Evolutionary conservation across 805 yeast species (phyloP), one percentile per base, ranked within the genome.

Genomic region (Cyberlindnera misumaiensis): DNA sequence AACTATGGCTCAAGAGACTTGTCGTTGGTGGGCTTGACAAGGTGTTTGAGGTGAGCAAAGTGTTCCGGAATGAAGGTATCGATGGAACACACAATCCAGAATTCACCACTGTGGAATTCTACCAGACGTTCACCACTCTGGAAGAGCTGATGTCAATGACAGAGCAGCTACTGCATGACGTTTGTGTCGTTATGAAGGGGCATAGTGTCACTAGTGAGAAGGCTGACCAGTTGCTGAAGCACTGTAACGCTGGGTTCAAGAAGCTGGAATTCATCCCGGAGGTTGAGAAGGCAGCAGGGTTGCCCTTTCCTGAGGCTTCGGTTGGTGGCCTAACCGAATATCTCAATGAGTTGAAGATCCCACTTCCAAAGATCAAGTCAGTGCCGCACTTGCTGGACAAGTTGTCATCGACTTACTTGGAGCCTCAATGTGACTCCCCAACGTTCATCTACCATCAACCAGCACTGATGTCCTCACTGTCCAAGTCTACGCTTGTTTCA

Each of bases 81-180:
- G 98, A 90, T 56, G 68, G 83, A 2, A 84, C 96, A 0, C 98
- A 90, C 58, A 93, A 90, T 59, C 95, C 96, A 0, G 98, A 90
- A 54, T 90, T 89, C 56, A 81, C 95, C 1, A 76, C 87, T 3
- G 79, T 96, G 55, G 98, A 90, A 56, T 84, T 87, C 50, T 90
- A 90, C 57, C 83, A 82, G 51, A 70, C 84, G 0, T 88, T 72
- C 53, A 76, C 82, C 1, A 66, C 73, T 9, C 62, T 93, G 46
- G 72, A 74, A 1, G 83, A 83, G 20, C 63, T 90, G 42, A 83
- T 87, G 71, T 42, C 40, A 0, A 49, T 80, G 26, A 80, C 94
- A 1, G 83, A 85, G 50, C 61, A 64, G 0, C 47, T 89, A 39
- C 69, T 88, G 31, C 42, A 47, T 2, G 53, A 46, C 5, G 57